These are phyloP conservation scores for Aureobasidium sp. DNA, from an alignment of 2,329 filamentous ascomycete genomes.

Conservation along the genomic window DNA sequence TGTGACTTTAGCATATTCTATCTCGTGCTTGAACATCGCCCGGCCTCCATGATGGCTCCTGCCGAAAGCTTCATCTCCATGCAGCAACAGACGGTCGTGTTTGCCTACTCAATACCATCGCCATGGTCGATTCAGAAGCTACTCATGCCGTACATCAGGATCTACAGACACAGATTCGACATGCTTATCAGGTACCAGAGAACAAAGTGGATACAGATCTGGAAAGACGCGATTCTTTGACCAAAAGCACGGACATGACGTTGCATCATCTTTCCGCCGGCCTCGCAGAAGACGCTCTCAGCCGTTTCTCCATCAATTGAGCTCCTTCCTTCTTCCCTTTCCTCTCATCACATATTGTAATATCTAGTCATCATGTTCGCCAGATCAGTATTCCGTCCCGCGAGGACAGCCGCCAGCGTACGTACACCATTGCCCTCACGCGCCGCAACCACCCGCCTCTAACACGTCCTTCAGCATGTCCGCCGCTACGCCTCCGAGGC, in stretches of 20 bases:
- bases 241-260: neutral
- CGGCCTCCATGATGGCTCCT: neutral
- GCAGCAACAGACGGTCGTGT: neutral
- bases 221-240: neutral
- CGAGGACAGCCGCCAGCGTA: slow-evolving; percentile 28
- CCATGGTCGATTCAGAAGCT: neutral
- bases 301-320: slow-evolving; percentile 3
- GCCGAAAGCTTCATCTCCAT: neutral
- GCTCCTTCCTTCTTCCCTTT: neutral
- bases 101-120: neutral
- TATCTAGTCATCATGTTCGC: slow-evolving; percentile 32
- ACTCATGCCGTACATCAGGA: neutral
- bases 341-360: neutral
- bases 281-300: neutral
- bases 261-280: slow-evolving; percentile 9
- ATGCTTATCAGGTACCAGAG: neutral
- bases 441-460: neutral
- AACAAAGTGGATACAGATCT: neutral
- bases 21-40: neutral
- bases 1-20: neutral
- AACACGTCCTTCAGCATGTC: slow-evolving; percentile 42
- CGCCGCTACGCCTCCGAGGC: slow-evolving; percentile 64
- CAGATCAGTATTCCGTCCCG: slow-evolving; percentile 35
- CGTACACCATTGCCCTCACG: slow-evolving; percentile 16
- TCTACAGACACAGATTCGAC: neutral